Percentiles rank a stretch among this genome's conserved stretches.
phyloP scores from a whole-genome alignment of 345 rosid genomes.

The Aurinia saxatilis region DNA sequence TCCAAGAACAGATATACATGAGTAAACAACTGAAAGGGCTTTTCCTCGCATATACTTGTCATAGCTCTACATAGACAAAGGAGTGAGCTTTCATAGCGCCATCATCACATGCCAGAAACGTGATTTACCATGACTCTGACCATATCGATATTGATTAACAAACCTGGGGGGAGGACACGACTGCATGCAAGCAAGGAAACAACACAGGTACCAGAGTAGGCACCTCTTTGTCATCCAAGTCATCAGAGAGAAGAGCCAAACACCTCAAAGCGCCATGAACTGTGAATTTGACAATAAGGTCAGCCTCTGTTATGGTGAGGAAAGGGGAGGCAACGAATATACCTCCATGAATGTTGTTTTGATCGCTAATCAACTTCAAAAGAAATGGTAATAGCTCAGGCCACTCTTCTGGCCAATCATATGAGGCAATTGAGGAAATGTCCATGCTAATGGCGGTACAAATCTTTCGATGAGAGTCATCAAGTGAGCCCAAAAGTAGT shows the following conservation, averaged over 20 bases:
- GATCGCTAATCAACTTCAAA: slow-evolving; percentile 59
- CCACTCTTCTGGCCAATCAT: slow-evolving; percentile 98
- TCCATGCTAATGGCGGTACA: slow-evolving; percentile 89
- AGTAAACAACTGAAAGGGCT: slow-evolving; percentile 78
- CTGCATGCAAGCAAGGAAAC: slow-evolving; percentile 70
- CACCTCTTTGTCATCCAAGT: slow-evolving; percentile 75
- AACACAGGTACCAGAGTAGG: slow-evolving; percentile 65
- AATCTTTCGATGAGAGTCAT: slow-evolving; percentile 70
- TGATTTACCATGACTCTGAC: slow-evolving; percentile 4
- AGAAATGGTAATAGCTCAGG: slow-evolving; percentile 75
- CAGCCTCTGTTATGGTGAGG: slow-evolving; percentile 1
- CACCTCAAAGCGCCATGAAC: slow-evolving; percentile 91
- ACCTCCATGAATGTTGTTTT: slow-evolving; percentile 62
- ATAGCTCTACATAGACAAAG: slow-evolving; percentile 48
- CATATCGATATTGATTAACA: slow-evolving; percentile 13
- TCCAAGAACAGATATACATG: slow-evolving; percentile 73
- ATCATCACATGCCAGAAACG: not conserved
- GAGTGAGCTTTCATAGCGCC: no score
- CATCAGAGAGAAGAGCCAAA: slow-evolving; percentile 74
- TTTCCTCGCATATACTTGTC: slow-evolving; percentile 60
- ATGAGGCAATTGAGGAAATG: slow-evolving; percentile 60
- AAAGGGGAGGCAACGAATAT: not conserved
- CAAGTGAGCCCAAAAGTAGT: slow-evolving; percentile 61
- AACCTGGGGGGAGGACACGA: slow-evolving; percentile 83
- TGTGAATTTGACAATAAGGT: slow-evolving; percentile 27